Evolutionary conservation across 345 rosid species (phyloP).

Genomic region (Moringa oleifera): DNA sequence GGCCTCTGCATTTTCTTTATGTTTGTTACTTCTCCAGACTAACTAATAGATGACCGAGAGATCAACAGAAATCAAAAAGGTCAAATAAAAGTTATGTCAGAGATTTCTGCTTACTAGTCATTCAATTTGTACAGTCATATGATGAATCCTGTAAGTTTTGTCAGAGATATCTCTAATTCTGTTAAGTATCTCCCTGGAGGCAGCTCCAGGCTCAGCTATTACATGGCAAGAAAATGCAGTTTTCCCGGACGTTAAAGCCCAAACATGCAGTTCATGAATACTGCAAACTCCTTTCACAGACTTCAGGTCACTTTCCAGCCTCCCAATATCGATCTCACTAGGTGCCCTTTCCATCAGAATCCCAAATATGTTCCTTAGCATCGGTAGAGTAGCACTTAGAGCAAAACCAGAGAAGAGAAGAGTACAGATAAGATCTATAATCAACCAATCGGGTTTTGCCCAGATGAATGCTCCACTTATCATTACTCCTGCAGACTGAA

Average conservation of each 20-base stretch:
- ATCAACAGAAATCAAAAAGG: no score
- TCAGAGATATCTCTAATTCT: slow-evolving; percentile 52
- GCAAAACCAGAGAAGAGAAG: slow-evolving; percentile 57
- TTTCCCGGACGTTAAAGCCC: slow-evolving; percentile 75
- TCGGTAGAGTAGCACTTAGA: slow-evolving; percentile 45
- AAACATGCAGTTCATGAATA: slow-evolving; percentile 71
- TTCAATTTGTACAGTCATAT: slow-evolving; percentile 77
- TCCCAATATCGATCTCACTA: slow-evolving; percentile 37
- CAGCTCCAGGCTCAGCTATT: slow-evolving; percentile 42
- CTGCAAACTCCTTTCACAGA: slow-evolving; percentile 45
- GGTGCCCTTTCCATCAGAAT: slow-evolving; percentile 75
- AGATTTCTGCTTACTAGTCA: slow-evolving; percentile 7
- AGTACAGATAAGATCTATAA: slow-evolving; percentile 69
- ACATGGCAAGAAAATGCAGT: slow-evolving; percentile 65
- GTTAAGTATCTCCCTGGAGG: slow-evolving; percentile 36
- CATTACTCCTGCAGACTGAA: slow-evolving; percentile 81
- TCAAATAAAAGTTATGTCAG: no score
- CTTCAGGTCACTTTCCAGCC: slow-evolving; percentile 41
- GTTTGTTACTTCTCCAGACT: no score
- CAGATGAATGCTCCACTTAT: slow-evolving; percentile 67
- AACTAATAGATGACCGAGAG: no score
- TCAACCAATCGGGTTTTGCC: slow-evolving; percentile 54
- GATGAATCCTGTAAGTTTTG: slow-evolving; percentile 46
- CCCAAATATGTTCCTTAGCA: slow-evolving; percentile 49
- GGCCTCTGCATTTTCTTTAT: no score